A percentile compares a stretch with the other conserved stretches of the same genome.
These are phyloP conservation scores for Phlebiopsis flavidoalba DNA, from an alignment of 768 basidiomycete genomes.

Conservation along the genomic window DNA sequence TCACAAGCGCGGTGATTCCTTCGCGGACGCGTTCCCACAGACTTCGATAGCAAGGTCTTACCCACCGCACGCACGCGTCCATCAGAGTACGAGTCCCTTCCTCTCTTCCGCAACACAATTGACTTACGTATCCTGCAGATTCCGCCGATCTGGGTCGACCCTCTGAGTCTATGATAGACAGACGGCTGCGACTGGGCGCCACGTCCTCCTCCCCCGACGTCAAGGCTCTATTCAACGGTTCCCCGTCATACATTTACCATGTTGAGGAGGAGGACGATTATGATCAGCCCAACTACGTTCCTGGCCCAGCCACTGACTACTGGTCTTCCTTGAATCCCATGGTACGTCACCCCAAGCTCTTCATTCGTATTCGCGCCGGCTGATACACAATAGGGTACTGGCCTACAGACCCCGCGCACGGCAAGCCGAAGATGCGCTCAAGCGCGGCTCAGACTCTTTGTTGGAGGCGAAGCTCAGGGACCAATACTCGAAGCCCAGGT, in stretches of 20 bases:
- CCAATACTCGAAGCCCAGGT: slow-evolving; percentile 69
- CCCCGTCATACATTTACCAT: slow-evolving; percentile 78
- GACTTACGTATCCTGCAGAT: slow-evolving; percentile 37
- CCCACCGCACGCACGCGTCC: slow-evolving; percentile 70
- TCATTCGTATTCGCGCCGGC: slow-evolving; percentile 14
- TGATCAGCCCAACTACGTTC: slow-evolving; percentile 54
- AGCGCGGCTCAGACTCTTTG: slow-evolving; percentile 80
- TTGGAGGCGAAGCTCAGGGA: slow-evolving; percentile 83
- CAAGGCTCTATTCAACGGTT: slow-evolving; percentile 83
- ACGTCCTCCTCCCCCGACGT: slow-evolving; percentile 89
- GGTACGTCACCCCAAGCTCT: slow-evolving; percentile 36
- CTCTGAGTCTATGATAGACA: slow-evolving; percentile 61
- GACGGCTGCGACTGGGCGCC: slow-evolving; percentile 67
- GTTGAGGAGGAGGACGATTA: slow-evolving; percentile 59
- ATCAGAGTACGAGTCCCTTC: slow-evolving; percentile 37
- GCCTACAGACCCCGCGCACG: slow-evolving; percentile 62
- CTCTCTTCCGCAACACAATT: no score
- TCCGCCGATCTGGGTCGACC: slow-evolving; percentile 73
- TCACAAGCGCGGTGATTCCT: slow-evolving; percentile 87
- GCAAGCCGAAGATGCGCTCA: slow-evolving; percentile 69
- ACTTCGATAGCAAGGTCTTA: slow-evolving; percentile 92
- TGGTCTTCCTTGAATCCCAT: slow-evolving; percentile 77
- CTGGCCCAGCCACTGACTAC: slow-evolving; percentile 56
- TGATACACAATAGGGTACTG: slow-evolving; percentile 44
- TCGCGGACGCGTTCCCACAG: slow-evolving; percentile 93